phyloP scores from a whole-genome alignment of 495 filamentous ascomycete genomes.

The Podospora appendiculata region DNA sequence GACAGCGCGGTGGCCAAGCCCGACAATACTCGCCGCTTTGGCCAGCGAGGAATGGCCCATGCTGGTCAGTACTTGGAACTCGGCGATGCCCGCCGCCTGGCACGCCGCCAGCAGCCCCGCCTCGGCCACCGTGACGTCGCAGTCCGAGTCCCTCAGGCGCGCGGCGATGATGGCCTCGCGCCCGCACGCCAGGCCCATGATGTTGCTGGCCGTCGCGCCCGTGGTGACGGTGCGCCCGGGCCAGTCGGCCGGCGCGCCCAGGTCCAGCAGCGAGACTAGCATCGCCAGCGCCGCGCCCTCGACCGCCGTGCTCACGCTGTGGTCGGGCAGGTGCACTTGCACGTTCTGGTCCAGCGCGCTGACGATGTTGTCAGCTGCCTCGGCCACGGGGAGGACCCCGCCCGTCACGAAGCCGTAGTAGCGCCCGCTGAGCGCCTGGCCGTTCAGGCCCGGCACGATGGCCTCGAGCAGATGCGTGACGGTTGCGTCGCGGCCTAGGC shows the following conservation, averaged over 20 bases:
- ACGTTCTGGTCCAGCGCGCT: slow-evolving; percentile 75
- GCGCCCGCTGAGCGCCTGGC: slow-evolving; percentile 47
- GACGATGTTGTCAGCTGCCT: slow-evolving; percentile 77
- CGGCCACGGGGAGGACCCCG: slow-evolving; percentile 69
- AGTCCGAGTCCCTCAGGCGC: slow-evolving; percentile 17
- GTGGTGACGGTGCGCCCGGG: slow-evolving; percentile 73
- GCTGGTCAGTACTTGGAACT: slow-evolving; percentile 70
- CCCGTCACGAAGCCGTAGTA: slow-evolving; percentile 93
- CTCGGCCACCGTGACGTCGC: slow-evolving; percentile 50
- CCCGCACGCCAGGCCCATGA: slow-evolving; percentile 71
- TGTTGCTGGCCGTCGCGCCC: slow-evolving; percentile 79
- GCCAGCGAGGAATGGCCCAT: slow-evolving; percentile 73
- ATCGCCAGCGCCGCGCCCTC: slow-evolving; percentile 65
- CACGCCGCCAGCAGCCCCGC: slow-evolving; percentile 63
- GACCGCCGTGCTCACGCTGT: slow-evolving; percentile 66
- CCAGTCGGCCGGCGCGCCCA: slow-evolving; percentile 44
- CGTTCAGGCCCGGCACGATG: slow-evolving; percentile 61
- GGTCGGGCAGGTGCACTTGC: slow-evolving; percentile 70
- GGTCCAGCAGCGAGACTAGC: slow-evolving; percentile 56
- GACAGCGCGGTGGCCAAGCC: slow-evolving; percentile 66
- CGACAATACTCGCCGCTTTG: slow-evolving; percentile 77
- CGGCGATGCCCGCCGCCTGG: slow-evolving; percentile 49
- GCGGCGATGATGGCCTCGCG: slow-evolving; percentile 56
- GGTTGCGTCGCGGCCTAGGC: slow-evolving; percentile 16
- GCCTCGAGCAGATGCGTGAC: slow-evolving; percentile 42